Evolutionary conservation across 116 monocot species (phyloP), one percentile per base, ranked within the genome.

Genomic region (Dioscorea cayenensis): DNA sequence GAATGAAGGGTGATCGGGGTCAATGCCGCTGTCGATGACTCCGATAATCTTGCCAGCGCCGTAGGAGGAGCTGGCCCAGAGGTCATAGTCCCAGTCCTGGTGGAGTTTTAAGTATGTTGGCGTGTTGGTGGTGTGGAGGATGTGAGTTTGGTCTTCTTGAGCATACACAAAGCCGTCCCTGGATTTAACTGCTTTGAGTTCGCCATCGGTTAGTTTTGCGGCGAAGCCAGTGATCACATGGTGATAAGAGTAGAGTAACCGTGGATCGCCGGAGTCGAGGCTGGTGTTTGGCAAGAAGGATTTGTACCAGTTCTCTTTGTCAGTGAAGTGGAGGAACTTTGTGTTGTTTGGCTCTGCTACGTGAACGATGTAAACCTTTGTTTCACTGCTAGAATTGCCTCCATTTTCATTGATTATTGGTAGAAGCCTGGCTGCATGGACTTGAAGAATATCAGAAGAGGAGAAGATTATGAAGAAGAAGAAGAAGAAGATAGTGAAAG

Each of bases 231-330:
- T 55, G 19, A 55, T 55, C 14, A 55, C 55, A 55, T 2, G 55
- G 55, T n/a, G 16, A 16, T 55, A 55, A 16, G n/a, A 16, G 55
- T 55, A 55, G 0, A 55, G 13, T n/a, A 55, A 3, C 55, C 55
- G 55, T 5, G 55, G 55, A 11, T 18, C 55, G 3, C 55, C 55
- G 5, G 55, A 55, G 55, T 55, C 55, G 14, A 55, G 55, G 10
- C 14, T 55, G 55, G 55, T 55, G 55, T 55, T 55, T 16, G 55
- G 55, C 55, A 55, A n/a, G 55, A 55, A 55, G 55, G 55, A 55
- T 18, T 55, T 55, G n/a, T 55, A 55, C 55, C 55, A 55, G 55
- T 55, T n/a, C 10, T n/a, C 19, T 16, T 0, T 11, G 19, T 55
- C 55, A n/a, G 19, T 16, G 18, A 55, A 55, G 14, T n/a, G 55